Evolutionary conservation across 2,329 filamentous ascomycete species (phyloP).

Genomic region (Ploettnerulaceae sp.): DNA sequence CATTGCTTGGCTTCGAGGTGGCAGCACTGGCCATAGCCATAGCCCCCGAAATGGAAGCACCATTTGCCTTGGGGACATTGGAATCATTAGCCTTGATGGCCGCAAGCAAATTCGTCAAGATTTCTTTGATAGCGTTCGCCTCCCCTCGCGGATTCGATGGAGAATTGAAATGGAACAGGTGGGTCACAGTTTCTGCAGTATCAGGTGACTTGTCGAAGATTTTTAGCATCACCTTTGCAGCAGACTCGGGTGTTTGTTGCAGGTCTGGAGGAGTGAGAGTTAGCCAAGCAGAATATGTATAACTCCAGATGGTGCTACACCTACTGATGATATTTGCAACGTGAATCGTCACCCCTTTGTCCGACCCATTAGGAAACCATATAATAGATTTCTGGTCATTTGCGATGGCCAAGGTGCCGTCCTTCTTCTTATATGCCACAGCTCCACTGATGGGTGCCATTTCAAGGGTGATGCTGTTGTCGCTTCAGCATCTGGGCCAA

Average conservation of each 20-base stretch:
- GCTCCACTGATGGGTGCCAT: conserved; percentile 43
- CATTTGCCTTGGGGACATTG: conserved; percentile 30
- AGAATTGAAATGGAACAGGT: conserved; percentile 88
- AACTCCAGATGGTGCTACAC: conserved; percentile 31
- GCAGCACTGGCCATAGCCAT: conserved; percentile 75
- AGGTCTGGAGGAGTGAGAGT: conserved; percentile 56
- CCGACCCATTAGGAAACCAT: conserved; percentile 69
- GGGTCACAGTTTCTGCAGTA: conserved; percentile 57
- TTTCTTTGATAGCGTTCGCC: conserved; percentile 78
- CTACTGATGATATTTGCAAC: conserved; percentile 78
- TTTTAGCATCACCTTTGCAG: conserved; percentile 88
- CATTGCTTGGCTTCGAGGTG: conserved; percentile 43
- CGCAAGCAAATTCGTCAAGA: conserved; percentile 69
- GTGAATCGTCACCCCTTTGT: conserved; percentile 62
- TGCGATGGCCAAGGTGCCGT: conserved; percentile 75
- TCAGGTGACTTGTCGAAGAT: conserved; percentile 70
- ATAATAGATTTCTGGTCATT: conserved; percentile 68
- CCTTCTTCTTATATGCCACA: conserved; percentile 90
- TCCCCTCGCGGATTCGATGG: conserved; percentile 69
- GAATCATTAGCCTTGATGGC: conserved; percentile 45
- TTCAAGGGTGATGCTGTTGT: conserved; percentile 36
- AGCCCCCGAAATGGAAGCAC: conserved; percentile 54
- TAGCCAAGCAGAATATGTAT: background rate
- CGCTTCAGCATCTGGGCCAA: conserved; percentile 11
- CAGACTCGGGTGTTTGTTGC: conserved; percentile 87